phyloP scores from a whole-genome alignment of 2,329 filamentous ascomycete species.

The Penicillium verrucosum region DNA sequence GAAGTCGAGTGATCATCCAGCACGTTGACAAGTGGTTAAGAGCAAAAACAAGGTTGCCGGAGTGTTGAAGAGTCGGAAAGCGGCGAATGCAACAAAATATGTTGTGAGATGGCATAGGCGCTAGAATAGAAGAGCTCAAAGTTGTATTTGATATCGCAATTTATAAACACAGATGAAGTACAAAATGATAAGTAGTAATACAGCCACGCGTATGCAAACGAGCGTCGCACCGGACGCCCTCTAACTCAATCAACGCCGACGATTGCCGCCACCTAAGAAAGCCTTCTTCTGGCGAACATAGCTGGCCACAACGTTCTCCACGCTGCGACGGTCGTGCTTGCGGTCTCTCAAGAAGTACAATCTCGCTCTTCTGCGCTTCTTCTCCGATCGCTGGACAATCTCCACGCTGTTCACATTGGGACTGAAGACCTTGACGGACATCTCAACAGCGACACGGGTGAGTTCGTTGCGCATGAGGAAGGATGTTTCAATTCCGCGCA shows the following conservation, averaged over 20 bases:
- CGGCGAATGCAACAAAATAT: not conserved
- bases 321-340: slow-evolving; percentile 81
- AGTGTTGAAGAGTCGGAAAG: not conserved
- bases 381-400: slow-evolving; percentile 80
- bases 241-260: slow-evolving; percentile 18
- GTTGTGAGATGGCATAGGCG: too few relatives aligned
- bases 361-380: slow-evolving; percentile 80
- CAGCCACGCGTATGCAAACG: slow-evolving; percentile 9
- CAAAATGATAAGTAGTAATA: slow-evolving; percentile 12
- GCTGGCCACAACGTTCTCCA: slow-evolving; percentile 72
- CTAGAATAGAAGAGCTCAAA: not conserved
- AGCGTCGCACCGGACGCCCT: slow-evolving; percentile 10
- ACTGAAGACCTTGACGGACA: slow-evolving; percentile 95
- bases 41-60: not conserved
- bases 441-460: slow-evolving; percentile 84
- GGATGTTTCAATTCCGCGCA: slow-evolving; percentile 83
- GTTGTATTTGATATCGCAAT: slow-evolving; percentile 10
- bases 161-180: slow-evolving; percentile 11
- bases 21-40: not conserved
- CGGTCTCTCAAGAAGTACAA: slow-evolving; percentile 89
- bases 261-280: slow-evolving; percentile 33
- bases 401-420: slow-evolving; percentile 88
- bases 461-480: slow-evolving; percentile 83
- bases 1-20: not conserved
- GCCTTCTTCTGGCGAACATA: slow-evolving; percentile 57